Evolutionary conservation across 805 yeast genomes (phyloP).

Genomic region (Tetrapisispora namnaoensis): DNA sequence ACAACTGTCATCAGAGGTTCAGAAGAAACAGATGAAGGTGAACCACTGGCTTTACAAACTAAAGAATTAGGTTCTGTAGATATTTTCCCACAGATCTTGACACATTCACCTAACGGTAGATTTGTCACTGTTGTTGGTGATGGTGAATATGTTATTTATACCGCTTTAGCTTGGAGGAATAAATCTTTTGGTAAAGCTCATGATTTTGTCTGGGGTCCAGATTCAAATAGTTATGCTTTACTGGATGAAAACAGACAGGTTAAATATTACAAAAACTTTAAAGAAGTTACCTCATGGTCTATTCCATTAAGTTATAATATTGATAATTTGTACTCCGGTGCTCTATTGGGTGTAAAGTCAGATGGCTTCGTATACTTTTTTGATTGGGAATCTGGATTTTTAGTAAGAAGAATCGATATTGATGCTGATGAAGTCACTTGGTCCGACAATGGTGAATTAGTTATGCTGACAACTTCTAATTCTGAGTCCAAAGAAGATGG

Average conservation of each 20-base stretch:
- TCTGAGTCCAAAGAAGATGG: conserved; percentile 20
- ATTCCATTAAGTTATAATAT: conserved; percentile 62
- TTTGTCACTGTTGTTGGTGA: conserved; percentile 96
- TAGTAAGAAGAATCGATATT: conserved; percentile 85
- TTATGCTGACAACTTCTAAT: conserved; percentile 62
- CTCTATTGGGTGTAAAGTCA: conserved; percentile 75
- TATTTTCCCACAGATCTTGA: conserved; percentile 76
- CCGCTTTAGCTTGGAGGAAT: conserved; percentile 97
- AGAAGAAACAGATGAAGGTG: conserved; percentile 71
- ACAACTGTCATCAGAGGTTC: conserved; percentile 68
- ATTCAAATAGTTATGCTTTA: conserved; percentile 77
- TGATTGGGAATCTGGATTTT: conserved; percentile 83
- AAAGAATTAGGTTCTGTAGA: conserved; percentile 94
- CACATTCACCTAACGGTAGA: conserved; percentile 95
- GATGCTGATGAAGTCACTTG: conserved; percentile 74
- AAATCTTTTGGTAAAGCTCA: conserved; percentile 83
- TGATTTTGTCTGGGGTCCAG: conserved; percentile 93
- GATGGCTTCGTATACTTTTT: conserved; percentile 80
- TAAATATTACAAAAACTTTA: conserved; percentile 73
- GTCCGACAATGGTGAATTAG: conserved; percentile 89
- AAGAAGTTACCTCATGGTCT: conserved; percentile 55
- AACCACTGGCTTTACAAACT: conserved; percentile 59
- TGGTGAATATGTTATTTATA: conserved; percentile 92
- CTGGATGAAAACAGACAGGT: conserved; percentile 60
- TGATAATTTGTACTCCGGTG: conserved; percentile 78